Conservation (phyloP, 2,329 filamentous ascomycete genomes). For the Rhynchosporium graminicola region DNA sequence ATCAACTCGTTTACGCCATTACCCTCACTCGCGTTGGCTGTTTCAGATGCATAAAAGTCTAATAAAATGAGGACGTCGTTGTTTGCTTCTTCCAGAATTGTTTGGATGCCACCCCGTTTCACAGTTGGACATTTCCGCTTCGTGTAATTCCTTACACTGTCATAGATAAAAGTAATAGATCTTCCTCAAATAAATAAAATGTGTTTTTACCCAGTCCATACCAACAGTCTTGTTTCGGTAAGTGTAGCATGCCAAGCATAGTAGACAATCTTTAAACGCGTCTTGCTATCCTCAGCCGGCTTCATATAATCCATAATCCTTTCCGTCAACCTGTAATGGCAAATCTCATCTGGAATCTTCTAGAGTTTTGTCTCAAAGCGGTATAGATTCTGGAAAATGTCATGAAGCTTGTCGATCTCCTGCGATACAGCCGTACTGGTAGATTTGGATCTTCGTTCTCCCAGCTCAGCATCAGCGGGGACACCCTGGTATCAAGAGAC, state of each 20-base stretch:
- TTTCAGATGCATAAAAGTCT: conserved; percentile 54
- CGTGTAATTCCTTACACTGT: conserved; percentile 17
- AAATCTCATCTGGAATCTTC: conserved; percentile 57
- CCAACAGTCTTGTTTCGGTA: conserved; percentile 56
- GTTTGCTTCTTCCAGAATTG: conserved; percentile 55
- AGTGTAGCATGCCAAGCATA: conserved; percentile 60
- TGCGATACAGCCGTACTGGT: conserved; percentile 45
- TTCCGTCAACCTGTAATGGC: conserved; percentile 57
- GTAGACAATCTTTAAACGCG: conserved; percentile 61
- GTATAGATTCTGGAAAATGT: conserved; percentile 56
- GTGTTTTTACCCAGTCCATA: conserved; percentile 57
- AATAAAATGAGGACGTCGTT: conserved; percentile 60
- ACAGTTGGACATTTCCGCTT: conserved; percentile 20
- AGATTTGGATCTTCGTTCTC: conserved; percentile 50
- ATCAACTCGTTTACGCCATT: conserved; percentile 40
- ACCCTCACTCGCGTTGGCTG: conserved; percentile 20
- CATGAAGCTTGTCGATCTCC: conserved; percentile 55
- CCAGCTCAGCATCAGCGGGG: conserved; percentile 60
- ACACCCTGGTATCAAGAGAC: conserved; percentile 55
- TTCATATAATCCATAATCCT: conserved; percentile 59
- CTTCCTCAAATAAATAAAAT: background rate
- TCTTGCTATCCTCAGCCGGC: conserved; percentile 47
- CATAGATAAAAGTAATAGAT: background rate
- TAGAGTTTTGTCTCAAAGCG: conserved; percentile 58
- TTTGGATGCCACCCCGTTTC: conserved; percentile 38